These are phyloP conservation scores for Plantago elongata DNA, from an alignment of 257 asterid species.

Conservation along the genomic window DNA sequence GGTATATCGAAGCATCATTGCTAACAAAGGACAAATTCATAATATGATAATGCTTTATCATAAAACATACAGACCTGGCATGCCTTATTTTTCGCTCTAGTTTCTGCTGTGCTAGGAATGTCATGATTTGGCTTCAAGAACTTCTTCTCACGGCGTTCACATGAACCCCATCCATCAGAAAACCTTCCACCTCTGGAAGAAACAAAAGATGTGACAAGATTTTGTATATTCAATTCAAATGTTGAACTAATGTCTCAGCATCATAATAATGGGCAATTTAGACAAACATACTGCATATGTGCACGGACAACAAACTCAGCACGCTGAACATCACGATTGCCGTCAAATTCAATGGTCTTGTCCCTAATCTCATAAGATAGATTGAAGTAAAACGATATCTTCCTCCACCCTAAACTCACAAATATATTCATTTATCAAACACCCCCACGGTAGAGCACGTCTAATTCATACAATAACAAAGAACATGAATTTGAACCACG, in stretches of 20 bases:
- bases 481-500: conserved; percentile 13
- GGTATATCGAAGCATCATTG: background rate
- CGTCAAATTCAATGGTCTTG: conserved; percentile 90
- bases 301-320: conserved; percentile 95
- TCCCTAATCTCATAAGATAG: conserved; percentile 88
- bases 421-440: conserved; percentile 11
- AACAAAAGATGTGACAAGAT: conserved; percentile 11
- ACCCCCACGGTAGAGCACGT: conserved; percentile 13
- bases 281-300: conserved; percentile 73
- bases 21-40: conserved; percentile 10
- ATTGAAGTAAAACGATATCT: conserved; percentile 96
- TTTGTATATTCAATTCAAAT: conserved; percentile 2
- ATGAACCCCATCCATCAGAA: conserved; percentile 99
- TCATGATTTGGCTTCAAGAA: conserved; percentile 92
- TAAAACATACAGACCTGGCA: conserved; percentile 60
- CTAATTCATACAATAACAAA: background rate
- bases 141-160: conserved; percentile 85
- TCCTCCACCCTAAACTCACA: conserved; percentile 78
- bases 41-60: background rate
- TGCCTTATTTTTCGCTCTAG: conserved; percentile 96
- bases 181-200: conserved; percentile 79
- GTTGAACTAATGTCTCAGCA: conserved; percentile 4
- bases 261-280: background rate
- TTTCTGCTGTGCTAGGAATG: conserved; percentile 98
- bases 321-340: conserved; percentile 75